phyloP scores from a whole-genome alignment of 495 filamentous ascomycete species.

The Aspergillus nanangensis region DNA sequence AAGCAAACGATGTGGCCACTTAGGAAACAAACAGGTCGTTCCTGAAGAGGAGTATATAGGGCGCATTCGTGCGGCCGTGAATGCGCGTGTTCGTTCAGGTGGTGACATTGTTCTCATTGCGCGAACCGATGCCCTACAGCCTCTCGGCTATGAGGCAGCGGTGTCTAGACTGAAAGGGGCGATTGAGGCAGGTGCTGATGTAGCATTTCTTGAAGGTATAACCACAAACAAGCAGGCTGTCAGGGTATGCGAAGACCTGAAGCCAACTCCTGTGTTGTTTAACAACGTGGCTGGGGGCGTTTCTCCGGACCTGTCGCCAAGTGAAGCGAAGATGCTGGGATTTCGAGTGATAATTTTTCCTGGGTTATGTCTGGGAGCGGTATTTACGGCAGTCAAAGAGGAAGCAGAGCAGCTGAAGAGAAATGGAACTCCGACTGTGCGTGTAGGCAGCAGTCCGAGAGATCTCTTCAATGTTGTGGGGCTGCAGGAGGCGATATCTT shows the following conservation, averaged over 20 bases:
- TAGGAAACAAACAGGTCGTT: conserved; percentile 60
- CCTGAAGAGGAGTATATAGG: conserved; percentile 43
- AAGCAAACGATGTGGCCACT: conserved; percentile 63
- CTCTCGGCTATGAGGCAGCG: conserved; percentile 58
- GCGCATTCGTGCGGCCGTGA: conserved; percentile 51
- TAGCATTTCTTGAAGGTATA: conserved; percentile 62
- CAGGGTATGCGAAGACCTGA: conserved; percentile 49
- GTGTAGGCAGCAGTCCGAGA: no score
- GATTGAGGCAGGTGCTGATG: conserved; percentile 55
- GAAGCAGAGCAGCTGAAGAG: no score
- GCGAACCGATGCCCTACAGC: conserved; percentile 63
- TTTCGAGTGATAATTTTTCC: conserved; percentile 64
- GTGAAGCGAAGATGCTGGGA: conserved; percentile 56
- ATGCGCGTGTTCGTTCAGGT: conserved; percentile 41
- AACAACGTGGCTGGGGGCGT: conserved; percentile 63
- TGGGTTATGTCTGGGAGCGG: no score
- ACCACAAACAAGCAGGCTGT: conserved; percentile 49
- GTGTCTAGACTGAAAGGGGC: conserved; percentile 52
- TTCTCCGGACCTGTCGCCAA: conserved; percentile 50
- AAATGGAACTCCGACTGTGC: no score
- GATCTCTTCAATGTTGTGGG: no score
- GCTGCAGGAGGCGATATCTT: no score
- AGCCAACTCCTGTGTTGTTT: conserved; percentile 54
- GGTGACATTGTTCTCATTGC: conserved; percentile 66
- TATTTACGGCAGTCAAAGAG: no score